Evolutionary conservation across 2,329 filamentous ascomycete genomes (phyloP).

Genomic region (Blastomyces emzantsi): DNA sequence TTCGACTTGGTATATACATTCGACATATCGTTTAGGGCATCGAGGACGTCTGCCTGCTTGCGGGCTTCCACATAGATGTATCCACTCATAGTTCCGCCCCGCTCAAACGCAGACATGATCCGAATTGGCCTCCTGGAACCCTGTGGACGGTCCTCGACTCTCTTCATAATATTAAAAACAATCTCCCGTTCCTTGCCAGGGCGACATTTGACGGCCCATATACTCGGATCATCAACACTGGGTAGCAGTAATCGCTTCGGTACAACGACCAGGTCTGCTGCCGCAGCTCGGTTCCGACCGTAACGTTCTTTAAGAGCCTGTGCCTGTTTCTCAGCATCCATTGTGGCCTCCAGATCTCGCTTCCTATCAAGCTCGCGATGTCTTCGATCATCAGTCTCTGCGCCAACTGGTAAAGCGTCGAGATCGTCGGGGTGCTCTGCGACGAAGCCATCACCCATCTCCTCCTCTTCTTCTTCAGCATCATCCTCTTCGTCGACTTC

Average conservation of each 20-base stretch:
- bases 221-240: slow-evolving; percentile 88
- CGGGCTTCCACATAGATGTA: slow-evolving; percentile 93
- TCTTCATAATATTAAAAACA: slow-evolving; percentile 77
- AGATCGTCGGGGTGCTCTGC: slow-evolving; percentile 88
- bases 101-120: slow-evolving; percentile 87
- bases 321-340: slow-evolving; percentile 91
- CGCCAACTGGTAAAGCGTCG: slow-evolving; percentile 62
- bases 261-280: slow-evolving; percentile 63
- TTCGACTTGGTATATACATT: slow-evolving; percentile 85
- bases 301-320: slow-evolving; percentile 81
- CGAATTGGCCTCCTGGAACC: slow-evolving; percentile 70
- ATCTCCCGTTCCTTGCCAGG: slow-evolving; percentile 94
- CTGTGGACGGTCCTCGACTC: slow-evolving; percentile 64
- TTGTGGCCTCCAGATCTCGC: slow-evolving; percentile 74
- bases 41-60: slow-evolving; percentile 74
- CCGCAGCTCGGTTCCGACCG: slow-evolving; percentile 62
- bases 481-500: slow-evolving; percentile 94
- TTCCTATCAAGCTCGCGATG: slow-evolving; percentile 91
- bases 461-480: slow-evolving; percentile 78
- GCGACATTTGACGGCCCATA: slow-evolving; percentile 89
- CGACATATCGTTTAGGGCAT: slow-evolving; percentile 71
- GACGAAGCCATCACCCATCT: slow-evolving; percentile 75
- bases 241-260: slow-evolving; percentile 81
- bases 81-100: slow-evolving; percentile 79
- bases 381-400: slow-evolving; percentile 78